Percentiles rank a stretch among this genome's conserved stretches.
Conservation (phyloP, 345 rosid species). For the Raphanus raphanistrum region DNA sequence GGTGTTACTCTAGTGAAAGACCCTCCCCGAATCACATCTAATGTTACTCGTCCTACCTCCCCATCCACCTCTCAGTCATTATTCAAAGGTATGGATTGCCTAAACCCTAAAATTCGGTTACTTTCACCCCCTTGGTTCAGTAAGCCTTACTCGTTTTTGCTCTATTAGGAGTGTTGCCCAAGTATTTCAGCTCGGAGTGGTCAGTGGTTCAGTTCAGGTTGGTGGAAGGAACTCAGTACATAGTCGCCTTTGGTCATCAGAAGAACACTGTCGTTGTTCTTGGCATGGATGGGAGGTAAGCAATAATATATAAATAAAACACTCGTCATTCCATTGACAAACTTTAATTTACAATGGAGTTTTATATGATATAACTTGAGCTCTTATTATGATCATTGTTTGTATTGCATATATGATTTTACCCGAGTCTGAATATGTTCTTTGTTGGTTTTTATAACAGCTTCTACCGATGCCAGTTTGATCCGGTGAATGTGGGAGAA, state of each 20-base stretch:
- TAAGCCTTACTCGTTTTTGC: background rate
- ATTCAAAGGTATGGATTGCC: background rate
- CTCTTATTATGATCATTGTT: no score
- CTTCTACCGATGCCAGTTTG: constrained; percentile 87
- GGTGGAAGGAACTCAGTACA: constrained; percentile 3
- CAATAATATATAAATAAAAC: background rate
- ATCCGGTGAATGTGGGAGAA: constrained; percentile 87
- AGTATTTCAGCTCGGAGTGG: background rate
- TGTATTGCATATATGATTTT: no score
- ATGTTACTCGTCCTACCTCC: background rate
- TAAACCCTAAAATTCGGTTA: background rate
- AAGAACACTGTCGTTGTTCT: background rate
- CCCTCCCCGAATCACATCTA: background rate
- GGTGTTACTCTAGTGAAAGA: background rate
- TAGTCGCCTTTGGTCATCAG: background rate
- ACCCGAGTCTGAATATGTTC: background rate
- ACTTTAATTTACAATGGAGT: background rate
- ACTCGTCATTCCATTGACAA: background rate
- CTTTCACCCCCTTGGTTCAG: background rate
- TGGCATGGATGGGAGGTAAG: constrained; percentile 1
- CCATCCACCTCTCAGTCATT: background rate
- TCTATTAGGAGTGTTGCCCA: background rate
- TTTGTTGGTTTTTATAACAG: constrained; percentile 47
- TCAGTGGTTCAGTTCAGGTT: background rate
- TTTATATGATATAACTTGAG: background rate